These are phyloP conservation scores for Malassezia sympodialis DNA, from an alignment of 1,284 basidiomycete species.

Conservation along the genomic window DNA sequence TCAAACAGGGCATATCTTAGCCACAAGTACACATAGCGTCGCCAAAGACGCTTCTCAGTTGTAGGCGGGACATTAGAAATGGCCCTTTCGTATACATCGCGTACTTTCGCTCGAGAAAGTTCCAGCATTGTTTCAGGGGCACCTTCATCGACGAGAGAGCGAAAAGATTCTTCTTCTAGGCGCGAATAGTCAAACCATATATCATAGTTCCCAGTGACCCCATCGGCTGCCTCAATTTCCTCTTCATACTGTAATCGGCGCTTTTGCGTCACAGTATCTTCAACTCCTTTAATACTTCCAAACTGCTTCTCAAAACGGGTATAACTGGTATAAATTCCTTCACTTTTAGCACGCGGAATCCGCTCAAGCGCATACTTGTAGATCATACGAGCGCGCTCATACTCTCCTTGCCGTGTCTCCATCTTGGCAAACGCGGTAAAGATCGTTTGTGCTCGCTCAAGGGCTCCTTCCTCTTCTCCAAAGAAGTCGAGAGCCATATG, in stretches of 20 bases:
- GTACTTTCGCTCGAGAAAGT: conserved; percentile 54
- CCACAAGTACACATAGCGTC: conserved; percentile 94
- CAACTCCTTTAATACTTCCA: conserved; percentile 74
- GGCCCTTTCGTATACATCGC: conserved; percentile 90
- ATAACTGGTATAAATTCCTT: conserved; percentile 72
- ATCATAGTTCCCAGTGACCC: conserved; percentile 74
- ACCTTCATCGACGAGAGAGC: conserved; percentile 50
- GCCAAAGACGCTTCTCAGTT: conserved; percentile 65
- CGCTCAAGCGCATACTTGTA: conserved; percentile 93
- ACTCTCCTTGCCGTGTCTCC: conserved; percentile 92
- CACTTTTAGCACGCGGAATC: conserved; percentile 79
- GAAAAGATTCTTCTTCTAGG: conserved; percentile 77
- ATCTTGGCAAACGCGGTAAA: conserved; percentile 95
- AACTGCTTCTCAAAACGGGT: conserved; percentile 98
- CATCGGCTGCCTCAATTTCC: conserved; percentile 20
- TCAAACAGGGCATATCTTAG: conserved; percentile 93
- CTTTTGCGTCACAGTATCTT: conserved; percentile 88
- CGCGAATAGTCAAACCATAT: conserved; percentile 96
- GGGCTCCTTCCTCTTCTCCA: conserved; percentile 90
- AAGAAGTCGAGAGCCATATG: conserved; percentile 93
- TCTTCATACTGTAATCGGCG: conserved; percentile 82
- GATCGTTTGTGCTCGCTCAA: conserved; percentile 91
- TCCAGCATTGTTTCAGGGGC: conserved; percentile 21
- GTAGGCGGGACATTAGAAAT: conserved; percentile 85
- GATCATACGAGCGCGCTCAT: conserved; percentile 87